Percentiles rank a stretch among this genome's conserved stretches.
Conservation (phyloP, 495 filamentous ascomycete species). For the Saxophila tyrrhenica region DNA sequence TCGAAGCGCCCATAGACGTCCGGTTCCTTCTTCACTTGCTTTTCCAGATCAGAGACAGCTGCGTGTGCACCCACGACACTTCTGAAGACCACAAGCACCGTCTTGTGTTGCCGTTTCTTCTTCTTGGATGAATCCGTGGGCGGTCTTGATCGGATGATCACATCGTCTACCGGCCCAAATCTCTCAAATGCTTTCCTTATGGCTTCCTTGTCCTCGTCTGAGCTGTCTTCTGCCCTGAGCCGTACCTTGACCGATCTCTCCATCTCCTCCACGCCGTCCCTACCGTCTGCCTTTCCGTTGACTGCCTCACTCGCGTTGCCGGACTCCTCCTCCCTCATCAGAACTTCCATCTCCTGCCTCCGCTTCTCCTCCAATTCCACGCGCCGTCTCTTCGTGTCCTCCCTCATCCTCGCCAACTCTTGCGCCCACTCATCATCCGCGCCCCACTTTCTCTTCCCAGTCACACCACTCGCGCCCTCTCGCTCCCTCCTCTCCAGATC, state of each 20-base stretch:
- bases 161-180: slow-evolving; percentile 47
- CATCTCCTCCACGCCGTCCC: slow-evolving; percentile 27
- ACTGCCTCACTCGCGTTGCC: neutral
- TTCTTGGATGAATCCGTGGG: slow-evolving; percentile 21
- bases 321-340: slow-evolving; percentile 4
- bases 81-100: slow-evolving; percentile 40
- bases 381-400: slow-evolving; percentile 43
- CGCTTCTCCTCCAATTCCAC: slow-evolving; percentile 29
- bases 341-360: slow-evolving; percentile 15
- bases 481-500: slow-evolving; percentile 57
- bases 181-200: slow-evolving; percentile 41
- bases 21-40: slow-evolving; percentile 33
- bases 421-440: slow-evolving; percentile 43
- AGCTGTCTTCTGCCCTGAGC: slow-evolving; percentile 20
- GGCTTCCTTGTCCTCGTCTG: too few relatives aligned
- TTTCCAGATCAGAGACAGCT: slow-evolving; percentile 40
- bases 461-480: slow-evolving; percentile 25
- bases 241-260: slow-evolving; percentile 51
- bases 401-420: slow-evolving; percentile 51
- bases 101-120: slow-evolving; percentile 26
- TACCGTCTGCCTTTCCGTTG: neutral
- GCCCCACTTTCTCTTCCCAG: slow-evolving; percentile 34
- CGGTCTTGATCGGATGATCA: slow-evolving; percentile 43
- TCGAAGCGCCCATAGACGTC: slow-evolving; percentile 39
- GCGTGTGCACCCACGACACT: slow-evolving; percentile 51